These are phyloP conservation scores for Picea glauca DNA, from an alignment of 75 land plant genomes.

Conservation along the genomic window DNA sequence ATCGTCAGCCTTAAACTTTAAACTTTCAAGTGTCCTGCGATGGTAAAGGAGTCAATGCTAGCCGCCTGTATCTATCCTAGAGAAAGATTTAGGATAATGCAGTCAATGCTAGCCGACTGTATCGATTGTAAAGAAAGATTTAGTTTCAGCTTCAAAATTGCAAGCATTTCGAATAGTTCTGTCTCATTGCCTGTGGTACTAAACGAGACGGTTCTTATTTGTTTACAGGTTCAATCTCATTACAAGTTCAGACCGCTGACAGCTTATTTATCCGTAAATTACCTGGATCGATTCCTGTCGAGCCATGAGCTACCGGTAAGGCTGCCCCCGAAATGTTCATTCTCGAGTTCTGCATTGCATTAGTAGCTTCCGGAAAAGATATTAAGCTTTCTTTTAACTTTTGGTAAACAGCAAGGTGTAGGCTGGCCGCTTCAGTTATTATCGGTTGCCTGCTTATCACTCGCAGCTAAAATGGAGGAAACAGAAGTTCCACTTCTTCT, in stretches of 20 bases:
- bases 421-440: slow-evolving; percentile 55
- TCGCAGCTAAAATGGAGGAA: slow-evolving; percentile 86
- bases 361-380: background rate
- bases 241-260: slow-evolving; percentile 71
- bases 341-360: background rate
- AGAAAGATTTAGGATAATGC: too few species aligned
- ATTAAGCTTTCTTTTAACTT: background rate
- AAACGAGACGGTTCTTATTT: background rate
- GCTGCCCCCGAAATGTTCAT: background rate
- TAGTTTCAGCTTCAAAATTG: background rate
- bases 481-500: slow-evolving; percentile 65
- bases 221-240: slow-evolving; percentile 56
- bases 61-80: too few species aligned
- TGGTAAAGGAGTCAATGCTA: too few species aligned
- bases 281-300: slow-evolving; percentile 79
- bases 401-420: slow-evolving; percentile 25
- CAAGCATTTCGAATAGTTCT: too few species aligned
- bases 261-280: slow-evolving; percentile 59
- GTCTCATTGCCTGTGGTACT: background rate
- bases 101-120: background rate
- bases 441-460: slow-evolving; percentile 64
- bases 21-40: too few species aligned
- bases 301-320: slow-evolving; percentile 74
- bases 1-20: too few species aligned
- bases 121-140: background rate